Conservation (phyloP, 148 eudicot species). For the Gaultheria prostrata region DNA sequence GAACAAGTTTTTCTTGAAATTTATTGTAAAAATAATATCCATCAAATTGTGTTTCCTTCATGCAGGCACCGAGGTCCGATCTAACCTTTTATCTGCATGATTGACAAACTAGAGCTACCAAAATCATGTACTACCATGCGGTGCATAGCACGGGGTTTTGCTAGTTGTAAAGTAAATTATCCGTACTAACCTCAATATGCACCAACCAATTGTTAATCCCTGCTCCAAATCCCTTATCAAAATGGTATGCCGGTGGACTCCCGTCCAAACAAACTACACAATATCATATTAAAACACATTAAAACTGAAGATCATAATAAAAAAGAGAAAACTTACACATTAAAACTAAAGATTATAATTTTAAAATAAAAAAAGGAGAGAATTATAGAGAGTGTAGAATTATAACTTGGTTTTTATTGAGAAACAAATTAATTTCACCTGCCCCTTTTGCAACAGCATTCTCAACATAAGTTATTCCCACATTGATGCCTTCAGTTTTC, state of each 20-base stretch:
- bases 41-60: too few relatives aligned
- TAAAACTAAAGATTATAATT: too few relatives aligned
- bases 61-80: too few relatives aligned
- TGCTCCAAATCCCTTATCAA: constrained; percentile 65
- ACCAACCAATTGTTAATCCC: constrained; percentile 82
- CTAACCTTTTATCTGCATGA: too few relatives aligned
- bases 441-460: constrained; percentile 87
- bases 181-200: constrained; percentile 59
- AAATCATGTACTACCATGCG: too few relatives aligned
- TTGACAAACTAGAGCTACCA: too few relatives aligned
- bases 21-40: too few relatives aligned
- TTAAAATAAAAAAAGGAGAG: too few relatives aligned
- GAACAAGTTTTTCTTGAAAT: too few relatives aligned
- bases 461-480: constrained; percentile 56
- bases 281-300: neutral
- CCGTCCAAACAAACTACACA: constrained; percentile 89
- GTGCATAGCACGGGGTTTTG: too few relatives aligned
- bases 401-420: neutral
- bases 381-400: neutral
- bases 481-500: constrained; percentile 46
- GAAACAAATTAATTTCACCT: constrained; percentile 33
- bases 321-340: too few relatives aligned
- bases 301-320: neutral
- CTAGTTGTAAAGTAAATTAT: too few relatives aligned
- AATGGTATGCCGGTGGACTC: constrained; percentile 85